Evolutionary conservation across 495 filamentous ascomycete species (phyloP).

Genomic region (Aspergillus bertholletiae): DNA sequence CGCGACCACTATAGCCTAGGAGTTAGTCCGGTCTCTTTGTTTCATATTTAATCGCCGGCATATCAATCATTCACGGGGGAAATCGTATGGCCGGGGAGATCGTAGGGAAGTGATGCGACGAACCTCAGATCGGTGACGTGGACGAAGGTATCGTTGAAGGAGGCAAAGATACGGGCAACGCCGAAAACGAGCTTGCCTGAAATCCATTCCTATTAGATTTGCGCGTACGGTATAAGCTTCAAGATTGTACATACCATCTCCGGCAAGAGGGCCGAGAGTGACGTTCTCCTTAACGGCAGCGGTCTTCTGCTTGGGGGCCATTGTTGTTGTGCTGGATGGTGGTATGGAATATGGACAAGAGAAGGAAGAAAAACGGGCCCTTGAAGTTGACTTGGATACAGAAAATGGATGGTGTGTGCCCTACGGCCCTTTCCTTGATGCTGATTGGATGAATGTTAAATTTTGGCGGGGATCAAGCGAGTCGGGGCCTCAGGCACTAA

Average conservation of each 20-base stretch:
- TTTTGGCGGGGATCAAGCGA: slow-evolving; percentile 28
- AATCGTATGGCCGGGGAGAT: not conserved
- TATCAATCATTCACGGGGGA: not conserved
- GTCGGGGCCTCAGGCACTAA: slow-evolving; percentile 17
- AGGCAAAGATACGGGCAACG: slow-evolving; percentile 98
- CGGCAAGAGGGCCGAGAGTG: slow-evolving; percentile 91
- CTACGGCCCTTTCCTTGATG: slow-evolving; percentile 20
- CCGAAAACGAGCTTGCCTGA: slow-evolving; percentile 94
- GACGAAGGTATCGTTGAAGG: slow-evolving; percentile 98
- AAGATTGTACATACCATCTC: slow-evolving; percentile 63
- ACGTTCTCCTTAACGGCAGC: slow-evolving; percentile 89
- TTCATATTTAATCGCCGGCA: not conserved
- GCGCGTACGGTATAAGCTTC: not conserved
- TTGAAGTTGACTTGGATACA: slow-evolving; percentile 14
- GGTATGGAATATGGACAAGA: slow-evolving; percentile 42
- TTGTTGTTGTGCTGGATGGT: slow-evolving; percentile 47
- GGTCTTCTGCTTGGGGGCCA: slow-evolving; percentile 82
- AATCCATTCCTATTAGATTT: slow-evolving; percentile 16
- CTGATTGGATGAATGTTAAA: slow-evolving; percentile 27
- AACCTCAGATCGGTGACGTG: slow-evolving; percentile 98
- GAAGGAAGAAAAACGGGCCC: slow-evolving; percentile 21
- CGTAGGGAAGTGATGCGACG: slow-evolving; percentile 36
- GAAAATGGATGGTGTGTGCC: slow-evolving; percentile 45
- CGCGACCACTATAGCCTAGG: slow-evolving; percentile 84
- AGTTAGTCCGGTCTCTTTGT: slow-evolving; percentile 48